Conservation (phyloP, 305 asterid species). For the Solanum hybrid region DNA sequence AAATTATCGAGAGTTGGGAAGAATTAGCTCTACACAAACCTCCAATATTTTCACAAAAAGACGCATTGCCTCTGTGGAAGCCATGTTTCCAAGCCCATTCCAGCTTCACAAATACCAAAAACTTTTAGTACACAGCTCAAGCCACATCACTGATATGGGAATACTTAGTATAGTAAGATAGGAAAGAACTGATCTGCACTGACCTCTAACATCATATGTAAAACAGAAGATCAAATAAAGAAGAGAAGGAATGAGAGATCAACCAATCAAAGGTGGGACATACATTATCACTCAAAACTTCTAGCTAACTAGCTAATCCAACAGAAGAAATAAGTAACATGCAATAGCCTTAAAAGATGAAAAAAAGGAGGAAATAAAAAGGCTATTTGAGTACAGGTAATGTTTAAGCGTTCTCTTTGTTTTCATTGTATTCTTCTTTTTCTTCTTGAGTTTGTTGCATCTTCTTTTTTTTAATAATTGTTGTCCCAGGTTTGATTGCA, state of each 20-base stretch:
- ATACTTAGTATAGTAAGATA: neutral
- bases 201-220: neutral
- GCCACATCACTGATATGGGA: neutral
- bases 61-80: constrained; percentile 92
- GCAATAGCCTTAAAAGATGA: neutral
- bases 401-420: neutral
- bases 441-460: neutral
- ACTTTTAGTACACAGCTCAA: neutral
- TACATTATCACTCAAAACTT: neutral
- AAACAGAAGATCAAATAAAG: neutral
- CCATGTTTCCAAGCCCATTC: constrained; percentile 87
- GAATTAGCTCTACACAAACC: constrained; percentile 33
- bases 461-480: neutral
- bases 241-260: neutral
- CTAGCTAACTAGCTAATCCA: neutral
- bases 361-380: neutral
- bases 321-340: neutral
- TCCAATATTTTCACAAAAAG: constrained; percentile 89
- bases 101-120: constrained; percentile 48
- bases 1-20: neutral
- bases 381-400: neutral
- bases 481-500: neutral
- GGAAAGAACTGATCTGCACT: neutral
- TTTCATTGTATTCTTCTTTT: neutral
- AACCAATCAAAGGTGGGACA: neutral